These are phyloP conservation scores for Puccinia hordei DNA, from an alignment of 1,284 basidiomycete genomes.

Conservation along the genomic window DNA sequence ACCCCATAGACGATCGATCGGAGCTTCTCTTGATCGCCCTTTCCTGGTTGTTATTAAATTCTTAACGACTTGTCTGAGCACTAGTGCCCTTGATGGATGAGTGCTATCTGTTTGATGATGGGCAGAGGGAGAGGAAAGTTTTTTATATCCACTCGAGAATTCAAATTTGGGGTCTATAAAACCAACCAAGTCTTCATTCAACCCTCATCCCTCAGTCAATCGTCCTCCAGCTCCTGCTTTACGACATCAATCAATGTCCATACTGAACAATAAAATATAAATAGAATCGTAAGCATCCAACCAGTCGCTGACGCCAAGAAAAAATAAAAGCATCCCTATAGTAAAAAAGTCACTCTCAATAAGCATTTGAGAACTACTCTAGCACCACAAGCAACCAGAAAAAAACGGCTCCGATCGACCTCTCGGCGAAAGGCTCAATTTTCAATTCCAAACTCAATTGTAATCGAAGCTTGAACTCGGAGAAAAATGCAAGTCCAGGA, in stretches of 20 bases:
- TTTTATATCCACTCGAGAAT: background rate
- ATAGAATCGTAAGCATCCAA: background rate
- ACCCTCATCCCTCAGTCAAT: background rate
- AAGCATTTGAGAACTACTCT: background rate
- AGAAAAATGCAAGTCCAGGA: background rate
- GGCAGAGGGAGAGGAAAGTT: background rate
- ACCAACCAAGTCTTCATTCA: background rate
- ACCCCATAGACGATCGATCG: constrained; percentile 4
- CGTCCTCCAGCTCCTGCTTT: background rate
- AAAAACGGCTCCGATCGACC: background rate
- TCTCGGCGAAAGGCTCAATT: background rate
- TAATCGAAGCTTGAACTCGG: background rate
- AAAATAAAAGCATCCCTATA: background rate
- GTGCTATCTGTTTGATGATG: background rate
- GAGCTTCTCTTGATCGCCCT: background rate
- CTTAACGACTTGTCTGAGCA: background rate
- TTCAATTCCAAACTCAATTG: background rate
- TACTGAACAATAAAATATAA: background rate
- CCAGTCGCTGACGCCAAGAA: background rate
- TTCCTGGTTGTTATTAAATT: background rate
- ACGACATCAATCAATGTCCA: background rate
- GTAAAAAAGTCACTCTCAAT: background rate
- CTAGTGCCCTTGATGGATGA: background rate
- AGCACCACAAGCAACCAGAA: background rate
- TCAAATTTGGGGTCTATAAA: background rate